Evolutionary conservation across 345 rosid species (phyloP), one percentile per base, ranked within the genome.

Genomic region (Salix purpurea): DNA sequence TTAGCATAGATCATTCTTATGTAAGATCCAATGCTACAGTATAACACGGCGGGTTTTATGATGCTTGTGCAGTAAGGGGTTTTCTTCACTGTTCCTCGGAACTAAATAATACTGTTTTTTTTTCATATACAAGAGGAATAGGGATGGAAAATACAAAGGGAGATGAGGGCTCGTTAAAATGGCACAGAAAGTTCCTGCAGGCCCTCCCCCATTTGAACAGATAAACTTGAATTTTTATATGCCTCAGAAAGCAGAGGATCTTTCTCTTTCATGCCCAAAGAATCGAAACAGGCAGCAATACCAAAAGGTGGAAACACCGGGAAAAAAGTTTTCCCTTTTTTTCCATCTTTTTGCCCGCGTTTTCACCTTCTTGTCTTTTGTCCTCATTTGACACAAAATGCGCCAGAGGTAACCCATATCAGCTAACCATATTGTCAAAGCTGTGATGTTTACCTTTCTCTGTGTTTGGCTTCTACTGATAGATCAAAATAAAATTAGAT

Each of bases 191-290:
- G 74, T 48, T 70, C 36, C 2, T 48, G 84, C 75, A 76, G 82
- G 79, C 46, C 81, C 81, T 50, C 30, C 18, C 3, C 1, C 60
- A 9, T 58, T 18, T 26, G 18, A 75, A 48, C 30, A 52, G 82
- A 83, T 83, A 78, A 78, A 65, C 86, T 78, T 80, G 84, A 82
- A 85, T 62, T 52, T 71, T 54, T 62, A 24, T 36, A 28, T 75
- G 74, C 75, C 7, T 70, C 32, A 76, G 65, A 75, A 80, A 52
- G 52, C 19, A 60, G 68, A 60, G 76, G 80, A 83, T 77, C 79
- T 80, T 67, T 83, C 84, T 54, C 78, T 81, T 76, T 76, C 83
- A 79, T 64, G 15, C 81, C 76, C 73, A 68, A 39, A 73, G 86
- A 80, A 85, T 81, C 83, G 78, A 77, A 40, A 73, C 72, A 80